A percentile compares a stretch with the other conserved stretches of the same genome.
phyloP scores from a whole-genome alignment of 176 grass and related monocot species.

The Dendrocalamus sinicus region DNA sequence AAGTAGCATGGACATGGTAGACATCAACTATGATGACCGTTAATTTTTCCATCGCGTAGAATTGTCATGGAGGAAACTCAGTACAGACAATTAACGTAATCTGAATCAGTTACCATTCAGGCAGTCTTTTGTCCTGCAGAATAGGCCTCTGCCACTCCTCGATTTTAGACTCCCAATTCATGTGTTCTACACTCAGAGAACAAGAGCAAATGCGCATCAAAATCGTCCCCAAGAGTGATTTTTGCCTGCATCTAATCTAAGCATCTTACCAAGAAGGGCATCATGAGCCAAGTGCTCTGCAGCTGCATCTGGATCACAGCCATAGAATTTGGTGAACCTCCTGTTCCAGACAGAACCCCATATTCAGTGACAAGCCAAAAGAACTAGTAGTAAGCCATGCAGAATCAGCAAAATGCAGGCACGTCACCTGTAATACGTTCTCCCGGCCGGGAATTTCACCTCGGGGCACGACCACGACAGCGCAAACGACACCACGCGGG shows the following conservation, averaged over 20 bases:
- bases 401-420: neutral
- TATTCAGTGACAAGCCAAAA: neutral
- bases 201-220: neutral
- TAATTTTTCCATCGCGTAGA: too few species aligned
- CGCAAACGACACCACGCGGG: constrained; percentile 67
- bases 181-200: constrained; percentile 49
- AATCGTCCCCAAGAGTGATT: neutral
- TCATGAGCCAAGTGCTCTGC: constrained; percentile 65
- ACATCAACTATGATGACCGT: too few species aligned
- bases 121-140: constrained; percentile 67
- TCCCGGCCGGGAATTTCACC: constrained; percentile 78
- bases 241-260: too few species aligned
- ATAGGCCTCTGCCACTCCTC: constrained; percentile 89
- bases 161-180: constrained; percentile 77
- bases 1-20: too few species aligned
- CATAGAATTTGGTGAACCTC: constrained; percentile 80
- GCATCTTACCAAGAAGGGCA: constrained; percentile 71
- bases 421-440: constrained; percentile 74
- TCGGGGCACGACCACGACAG: constrained; percentile 89
- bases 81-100: neutral
- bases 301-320: constrained; percentile 57
- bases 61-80: too few species aligned
- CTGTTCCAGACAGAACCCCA: constrained; percentile 31
- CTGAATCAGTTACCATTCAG: constrained; percentile 61
- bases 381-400: neutral